A percentile compares a stretch with the other conserved stretches of the same genome.
Conservation (phyloP, 306 rosid species). For the Quercus engelmannii region DNA sequence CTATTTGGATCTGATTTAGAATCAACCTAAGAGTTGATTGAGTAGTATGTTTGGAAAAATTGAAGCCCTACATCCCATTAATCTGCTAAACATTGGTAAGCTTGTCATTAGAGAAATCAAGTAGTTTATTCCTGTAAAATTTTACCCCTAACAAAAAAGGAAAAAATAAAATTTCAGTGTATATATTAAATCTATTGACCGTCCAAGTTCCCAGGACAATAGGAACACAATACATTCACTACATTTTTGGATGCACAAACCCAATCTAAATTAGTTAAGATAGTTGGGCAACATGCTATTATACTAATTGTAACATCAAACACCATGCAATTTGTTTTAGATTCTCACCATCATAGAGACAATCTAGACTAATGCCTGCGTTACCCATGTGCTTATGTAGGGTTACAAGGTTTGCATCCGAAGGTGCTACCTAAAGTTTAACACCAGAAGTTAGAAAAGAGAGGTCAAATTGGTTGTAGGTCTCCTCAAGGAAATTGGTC, state of each 20-base stretch:
- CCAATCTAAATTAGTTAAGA: slow-evolving; percentile 7
- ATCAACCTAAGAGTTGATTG: too few species aligned
- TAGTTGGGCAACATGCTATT: slow-evolving; percentile 6
- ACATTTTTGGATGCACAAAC: slow-evolving; percentile 3
- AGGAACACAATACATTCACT: slow-evolving; percentile 1
- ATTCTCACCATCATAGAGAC: slow-evolving; percentile 80
- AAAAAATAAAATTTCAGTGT: neutral
- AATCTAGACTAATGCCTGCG: slow-evolving; percentile 59
- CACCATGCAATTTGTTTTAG: slow-evolving; percentile 15
- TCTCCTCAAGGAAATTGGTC: too few species aligned
- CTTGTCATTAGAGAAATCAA: neutral
- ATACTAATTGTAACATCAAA: slow-evolving; percentile 11
- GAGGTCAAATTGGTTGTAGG: neutral
- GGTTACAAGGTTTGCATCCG: slow-evolving; percentile 96
- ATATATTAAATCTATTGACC: neutral
- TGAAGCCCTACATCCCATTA: slow-evolving; percentile 13
- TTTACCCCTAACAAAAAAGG: too few species aligned
- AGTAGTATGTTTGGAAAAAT: neutral
- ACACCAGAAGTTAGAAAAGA: slow-evolving; percentile 22
- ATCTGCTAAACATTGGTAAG: neutral
- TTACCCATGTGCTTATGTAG: slow-evolving; percentile 99
- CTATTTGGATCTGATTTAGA: too few species aligned
- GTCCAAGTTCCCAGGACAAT: slow-evolving; percentile 1
- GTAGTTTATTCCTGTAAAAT: neutral
- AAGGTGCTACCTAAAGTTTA: slow-evolving; percentile 74